Conservation (phyloP, 148 eudicot species). For the Amaranthus cruentus region DNA sequence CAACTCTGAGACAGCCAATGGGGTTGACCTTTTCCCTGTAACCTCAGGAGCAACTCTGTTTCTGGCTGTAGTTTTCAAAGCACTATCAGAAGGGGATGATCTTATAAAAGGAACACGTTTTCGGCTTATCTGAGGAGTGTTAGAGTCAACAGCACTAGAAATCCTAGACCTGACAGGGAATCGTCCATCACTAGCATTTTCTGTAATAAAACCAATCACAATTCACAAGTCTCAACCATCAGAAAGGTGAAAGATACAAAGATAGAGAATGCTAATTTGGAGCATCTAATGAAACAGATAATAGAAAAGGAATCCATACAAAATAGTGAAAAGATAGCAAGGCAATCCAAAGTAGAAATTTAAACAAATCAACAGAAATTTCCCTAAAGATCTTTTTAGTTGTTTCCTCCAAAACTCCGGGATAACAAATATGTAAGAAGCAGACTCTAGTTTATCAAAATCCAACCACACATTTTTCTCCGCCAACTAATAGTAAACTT, state of each 20-base stretch:
- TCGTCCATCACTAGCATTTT: slow-evolving; percentile 56
- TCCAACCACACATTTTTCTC: too few relatives aligned
- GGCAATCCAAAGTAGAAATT: too few relatives aligned
- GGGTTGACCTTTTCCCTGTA: slow-evolving; percentile 41
- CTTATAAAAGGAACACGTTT: slow-evolving; percentile 28
- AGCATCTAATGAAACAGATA: not conserved
- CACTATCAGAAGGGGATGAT: slow-evolving; percentile 40
- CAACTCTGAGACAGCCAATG: slow-evolving; percentile 52
- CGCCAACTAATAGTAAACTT: too few relatives aligned
- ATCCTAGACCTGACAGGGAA: slow-evolving; percentile 41
- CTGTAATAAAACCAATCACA: slow-evolving; percentile 28
- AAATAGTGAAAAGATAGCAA: too few relatives aligned
- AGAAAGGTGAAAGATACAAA: not conserved
- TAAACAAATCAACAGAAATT: too few relatives aligned
- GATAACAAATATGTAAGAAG: too few relatives aligned
- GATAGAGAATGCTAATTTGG: not conserved
- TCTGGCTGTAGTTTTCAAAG: slow-evolving; percentile 43
- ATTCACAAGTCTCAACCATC: not conserved
- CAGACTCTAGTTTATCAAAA: too few relatives aligned
- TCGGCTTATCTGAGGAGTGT: slow-evolving; percentile 39
- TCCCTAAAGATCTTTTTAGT: too few relatives aligned
- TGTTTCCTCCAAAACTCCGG: too few relatives aligned
- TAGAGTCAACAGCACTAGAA: slow-evolving; percentile 30
- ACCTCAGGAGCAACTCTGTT: slow-evolving; percentile 43
- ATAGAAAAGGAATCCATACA: not conserved